Base-by-base conservation (phyloP, 2,329 filamentous ascomycete genomes). In the Lasiodiplodia theobromae region DNA sequence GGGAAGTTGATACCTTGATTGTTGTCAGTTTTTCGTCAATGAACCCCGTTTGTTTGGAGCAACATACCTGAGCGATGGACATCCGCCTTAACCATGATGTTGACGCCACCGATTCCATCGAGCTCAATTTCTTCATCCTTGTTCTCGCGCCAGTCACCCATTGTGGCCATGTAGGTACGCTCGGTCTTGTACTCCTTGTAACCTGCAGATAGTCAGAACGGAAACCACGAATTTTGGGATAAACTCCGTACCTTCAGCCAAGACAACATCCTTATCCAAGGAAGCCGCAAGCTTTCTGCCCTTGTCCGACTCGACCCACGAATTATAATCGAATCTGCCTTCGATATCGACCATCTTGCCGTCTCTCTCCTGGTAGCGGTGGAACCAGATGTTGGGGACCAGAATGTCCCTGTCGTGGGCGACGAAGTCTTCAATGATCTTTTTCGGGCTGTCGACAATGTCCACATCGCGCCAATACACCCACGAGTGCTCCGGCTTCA, bases 401-500 rank as follows among this genome's bases (percentile, higher is more conserved):
- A 99, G 83, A 69, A 99, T 88, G 79, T 99, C 96, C 77, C 90
- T 90, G 79, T 99, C 92, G 76, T 98, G 96, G 23, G 93, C 92
- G 74, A 97, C 92, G 74, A 99, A 96, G 76, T 99, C 96, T 82
- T 99, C 94, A 40, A 99, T 85, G 70, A 99, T 96, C 76, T 88
- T 90, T 71, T 87, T 86, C 1, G 95, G 93, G 78, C 92, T 97
- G 77, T 99, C 94, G 57, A 92, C 89, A 74, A 99, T 97, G 80
- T 99, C 96, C 62, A 97, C 94, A 79, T 99, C 96, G 70, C 96
- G 89, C 96, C 96, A 99, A 80, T 97, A 98, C 10, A 98, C 94
- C 96, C 96, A 99, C 10, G 94, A 95, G 78, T 99, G 96, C 70
- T 98, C 94, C 0, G 94, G 89, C 83, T 96, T 97, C 75, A 99